Evolutionary conservation across 148 eudicot genomes (phyloP).

Genomic region (Vaccinium myrtillus): DNA sequence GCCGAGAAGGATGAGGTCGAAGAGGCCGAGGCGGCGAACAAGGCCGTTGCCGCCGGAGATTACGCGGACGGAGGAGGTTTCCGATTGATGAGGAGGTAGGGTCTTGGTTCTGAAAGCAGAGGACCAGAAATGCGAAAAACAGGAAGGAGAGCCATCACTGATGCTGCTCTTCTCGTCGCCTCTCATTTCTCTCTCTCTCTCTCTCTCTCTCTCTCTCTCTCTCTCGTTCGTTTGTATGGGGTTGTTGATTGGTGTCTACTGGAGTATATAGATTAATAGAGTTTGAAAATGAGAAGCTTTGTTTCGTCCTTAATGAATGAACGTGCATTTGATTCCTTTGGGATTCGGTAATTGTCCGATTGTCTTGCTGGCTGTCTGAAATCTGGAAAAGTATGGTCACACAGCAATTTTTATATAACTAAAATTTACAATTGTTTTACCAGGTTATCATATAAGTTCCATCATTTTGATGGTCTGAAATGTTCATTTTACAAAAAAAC

Average conservation of each 20-base stretch:
- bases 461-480: not conserved
- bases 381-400: not conserved
- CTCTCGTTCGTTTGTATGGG: not conserved
- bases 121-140: constrained; percentile 49
- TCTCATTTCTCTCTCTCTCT: constrained; percentile 16
- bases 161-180: constrained; percentile 3
- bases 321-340: not conserved
- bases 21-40: constrained; percentile 66
- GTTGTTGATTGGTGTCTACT: not conserved
- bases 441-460: no score
- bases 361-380: not conserved
- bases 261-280: not conserved
- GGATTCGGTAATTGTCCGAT: not conserved
- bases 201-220: constrained; percentile 5
- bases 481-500: no score
- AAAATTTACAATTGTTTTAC: not conserved
- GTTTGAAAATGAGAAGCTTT: not conserved
- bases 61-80: constrained; percentile 23
- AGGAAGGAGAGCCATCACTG: constrained; percentile 20
- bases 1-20: constrained; percentile 77
- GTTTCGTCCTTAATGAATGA: not conserved
- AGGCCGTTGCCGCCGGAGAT: constrained; percentile 52
- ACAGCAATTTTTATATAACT: not conserved
- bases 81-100: constrained; percentile 17
- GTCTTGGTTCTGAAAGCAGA: constrained; percentile 61